Conservation (phyloP, 192 early-diverging fungal genomes). For the Coemansia sp. region DNA sequence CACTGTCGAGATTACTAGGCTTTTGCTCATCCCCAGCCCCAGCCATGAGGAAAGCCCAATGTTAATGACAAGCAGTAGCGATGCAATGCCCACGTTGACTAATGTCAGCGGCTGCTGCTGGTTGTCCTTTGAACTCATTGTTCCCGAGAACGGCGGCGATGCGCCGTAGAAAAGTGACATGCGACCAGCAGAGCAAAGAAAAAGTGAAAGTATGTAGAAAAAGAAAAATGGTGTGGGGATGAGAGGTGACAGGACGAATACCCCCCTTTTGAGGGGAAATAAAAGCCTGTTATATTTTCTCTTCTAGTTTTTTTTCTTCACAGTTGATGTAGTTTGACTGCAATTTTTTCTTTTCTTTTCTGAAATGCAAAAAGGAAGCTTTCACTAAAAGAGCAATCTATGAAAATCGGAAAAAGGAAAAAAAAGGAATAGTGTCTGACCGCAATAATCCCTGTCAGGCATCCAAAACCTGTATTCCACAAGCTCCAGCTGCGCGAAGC, state of each 20-base stretch:
- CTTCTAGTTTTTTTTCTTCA: background rate
- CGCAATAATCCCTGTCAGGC: background rate
- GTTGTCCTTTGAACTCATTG: background rate
- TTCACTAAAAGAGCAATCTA: background rate
- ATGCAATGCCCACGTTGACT: conserved; percentile 64
- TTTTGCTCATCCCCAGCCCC: conserved; percentile 63
- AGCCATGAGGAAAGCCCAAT: conserved; percentile 60
- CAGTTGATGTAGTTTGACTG: background rate
- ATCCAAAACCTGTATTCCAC: conserved; percentile 13
- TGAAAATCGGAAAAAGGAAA: background rate
- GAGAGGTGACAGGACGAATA: too few relatives aligned
- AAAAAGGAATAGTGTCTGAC: background rate
- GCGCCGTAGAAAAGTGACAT: too few relatives aligned
- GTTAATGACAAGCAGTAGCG: conserved; percentile 59
- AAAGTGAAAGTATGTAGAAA: background rate
- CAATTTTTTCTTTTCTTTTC: too few relatives aligned
- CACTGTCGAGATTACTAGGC: conserved; percentile 63
- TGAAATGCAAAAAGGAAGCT: background rate
- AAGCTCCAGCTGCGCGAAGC: conserved; percentile 12
- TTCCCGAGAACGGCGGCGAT: background rate
- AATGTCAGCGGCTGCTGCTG: conserved; percentile 15
- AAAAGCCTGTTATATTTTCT: too few relatives aligned
- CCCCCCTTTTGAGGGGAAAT: too few relatives aligned
- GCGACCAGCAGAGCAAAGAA: conserved; percentile 1
- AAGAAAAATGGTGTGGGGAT: background rate